These are phyloP conservation scores for Talaromyces sp. DNA, from an alignment of 2,329 filamentous ascomycete species.

Conservation along the genomic window DNA sequence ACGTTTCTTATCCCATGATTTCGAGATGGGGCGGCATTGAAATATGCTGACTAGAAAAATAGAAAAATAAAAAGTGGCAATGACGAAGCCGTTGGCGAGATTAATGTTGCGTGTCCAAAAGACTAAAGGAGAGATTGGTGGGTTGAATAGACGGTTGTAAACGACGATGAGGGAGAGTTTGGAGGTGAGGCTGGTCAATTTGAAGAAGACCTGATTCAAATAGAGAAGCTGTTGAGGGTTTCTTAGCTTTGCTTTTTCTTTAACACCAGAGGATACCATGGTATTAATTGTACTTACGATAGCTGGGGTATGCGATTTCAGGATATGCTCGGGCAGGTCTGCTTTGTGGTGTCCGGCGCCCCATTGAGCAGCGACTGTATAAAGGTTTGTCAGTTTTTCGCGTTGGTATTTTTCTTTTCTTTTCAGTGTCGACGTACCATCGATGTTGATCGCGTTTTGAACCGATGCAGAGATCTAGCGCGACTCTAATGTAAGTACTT, in stretches of 20 bases:
- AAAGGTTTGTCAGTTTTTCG: not conserved
- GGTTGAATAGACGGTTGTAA: not conserved
- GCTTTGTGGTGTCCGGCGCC: not conserved
- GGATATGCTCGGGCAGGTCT: not conserved
- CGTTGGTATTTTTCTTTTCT: not conserved
- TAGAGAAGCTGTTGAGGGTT: not conserved
- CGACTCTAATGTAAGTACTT: not conserved
- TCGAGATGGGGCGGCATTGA: not conserved
- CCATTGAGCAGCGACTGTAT: not conserved
- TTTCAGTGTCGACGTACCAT: not conserved
- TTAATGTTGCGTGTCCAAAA: not conserved
- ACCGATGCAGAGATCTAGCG: not conserved
- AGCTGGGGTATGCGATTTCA: not conserved
- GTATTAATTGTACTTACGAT: not conserved
- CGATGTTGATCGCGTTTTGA: not conserved
- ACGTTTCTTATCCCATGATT: not conserved
- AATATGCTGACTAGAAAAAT: not conserved
- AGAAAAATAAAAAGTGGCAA: not conserved
- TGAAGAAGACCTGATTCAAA: not conserved
- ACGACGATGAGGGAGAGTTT: not conserved
- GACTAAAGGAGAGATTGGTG: not conserved
- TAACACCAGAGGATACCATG: not conserved
- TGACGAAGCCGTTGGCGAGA: not conserved
- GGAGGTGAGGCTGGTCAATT: not conserved
- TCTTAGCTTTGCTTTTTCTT: not conserved